These are phyloP conservation scores for Silene latifolia DNA, from an alignment of 148 eudicot genomes.

Conservation along the genomic window DNA sequence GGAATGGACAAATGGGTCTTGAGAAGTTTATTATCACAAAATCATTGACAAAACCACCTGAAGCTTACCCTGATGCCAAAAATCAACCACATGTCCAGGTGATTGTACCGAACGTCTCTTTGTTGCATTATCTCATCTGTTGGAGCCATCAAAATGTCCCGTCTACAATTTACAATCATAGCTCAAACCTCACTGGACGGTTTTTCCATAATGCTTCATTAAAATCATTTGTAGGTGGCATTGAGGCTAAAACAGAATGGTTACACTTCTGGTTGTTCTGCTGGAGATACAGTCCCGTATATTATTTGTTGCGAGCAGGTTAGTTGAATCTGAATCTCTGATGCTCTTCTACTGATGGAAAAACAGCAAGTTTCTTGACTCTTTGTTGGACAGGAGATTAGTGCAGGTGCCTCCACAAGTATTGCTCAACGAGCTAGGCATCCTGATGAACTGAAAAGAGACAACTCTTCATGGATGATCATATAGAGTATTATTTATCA, in stretches of 20 bases:
- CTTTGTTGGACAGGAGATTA: conserved; percentile 46
- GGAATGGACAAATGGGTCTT: conserved; percentile 77
- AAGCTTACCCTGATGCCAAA: conserved; percentile 94
- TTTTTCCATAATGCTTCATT: neutral
- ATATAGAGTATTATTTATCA: conserved; percentile 87
- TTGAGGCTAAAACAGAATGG: conserved; percentile 77
- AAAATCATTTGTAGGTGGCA: conserved; percentile 58
- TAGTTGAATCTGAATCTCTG: conserved; percentile 14
- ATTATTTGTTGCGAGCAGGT: conserved; percentile 94
- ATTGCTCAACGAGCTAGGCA: conserved; percentile 99
- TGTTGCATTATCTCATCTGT: neutral
- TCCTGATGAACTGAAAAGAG: conserved; percentile 84
- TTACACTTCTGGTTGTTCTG: conserved; percentile 74
- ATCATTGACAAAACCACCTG: conserved; percentile 84
- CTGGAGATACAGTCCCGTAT: conserved; percentile 99
- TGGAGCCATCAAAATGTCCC: neutral
- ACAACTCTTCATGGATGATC: conserved; percentile 78
- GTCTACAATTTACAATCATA: neutral
- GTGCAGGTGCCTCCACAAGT: conserved; percentile 56
- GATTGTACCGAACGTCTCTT: conserved; percentile 27
- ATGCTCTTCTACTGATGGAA: neutral
- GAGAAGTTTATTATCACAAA: conserved; percentile 91
- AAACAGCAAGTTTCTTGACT: conserved; percentile 1
- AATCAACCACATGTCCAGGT: conserved; percentile 98
- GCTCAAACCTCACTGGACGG: neutral